phyloP scores from a whole-genome alignment of 1,284 basidiomycete species.

The Baeospora myosura region DNA sequence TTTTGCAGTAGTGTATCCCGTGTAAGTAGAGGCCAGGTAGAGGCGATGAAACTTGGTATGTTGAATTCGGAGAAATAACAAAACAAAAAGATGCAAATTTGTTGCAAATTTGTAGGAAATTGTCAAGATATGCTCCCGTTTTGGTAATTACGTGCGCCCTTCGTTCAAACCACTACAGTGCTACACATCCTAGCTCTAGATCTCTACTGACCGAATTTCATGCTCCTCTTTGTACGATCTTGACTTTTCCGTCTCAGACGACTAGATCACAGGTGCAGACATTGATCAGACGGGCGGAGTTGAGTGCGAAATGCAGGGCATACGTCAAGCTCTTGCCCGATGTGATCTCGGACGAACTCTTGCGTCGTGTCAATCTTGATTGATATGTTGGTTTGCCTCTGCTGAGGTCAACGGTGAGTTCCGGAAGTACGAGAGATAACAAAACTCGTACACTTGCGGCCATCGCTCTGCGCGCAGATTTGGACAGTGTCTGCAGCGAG shows the following conservation, averaged over 20 bases:
- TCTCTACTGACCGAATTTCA: not conserved
- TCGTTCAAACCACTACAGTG: no score
- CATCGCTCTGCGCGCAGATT: slow-evolving; percentile 21
- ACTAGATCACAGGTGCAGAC: slow-evolving; percentile 12
- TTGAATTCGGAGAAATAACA: no score
- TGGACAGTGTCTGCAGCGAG: slow-evolving; percentile 38
- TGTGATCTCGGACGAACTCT: slow-evolving; percentile 29
- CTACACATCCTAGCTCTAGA: not conserved
- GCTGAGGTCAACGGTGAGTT: no score
- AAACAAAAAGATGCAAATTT: no score
- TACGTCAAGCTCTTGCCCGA: slow-evolving; percentile 11
- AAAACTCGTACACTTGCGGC: slow-evolving; percentile 8
- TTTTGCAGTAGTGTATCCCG: no score
- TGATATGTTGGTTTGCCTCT: slow-evolving; percentile 38
- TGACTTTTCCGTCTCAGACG: slow-evolving; percentile 10
- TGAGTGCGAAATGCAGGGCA: not conserved
- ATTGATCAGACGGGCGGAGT: slow-evolving; percentile 8
- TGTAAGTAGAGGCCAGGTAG: no score
- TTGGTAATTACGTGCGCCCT: no score
- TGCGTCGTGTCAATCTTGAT: slow-evolving; percentile 50
- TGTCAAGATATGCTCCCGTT: no score
- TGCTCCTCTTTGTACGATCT: slow-evolving; percentile 1
- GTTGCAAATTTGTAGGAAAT: no score
- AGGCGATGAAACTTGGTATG: no score
- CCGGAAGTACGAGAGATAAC: not conserved